phyloP scores from a whole-genome alignment of 192 early-diverging fungal species.

The Obelidium mucronatum region DNA sequence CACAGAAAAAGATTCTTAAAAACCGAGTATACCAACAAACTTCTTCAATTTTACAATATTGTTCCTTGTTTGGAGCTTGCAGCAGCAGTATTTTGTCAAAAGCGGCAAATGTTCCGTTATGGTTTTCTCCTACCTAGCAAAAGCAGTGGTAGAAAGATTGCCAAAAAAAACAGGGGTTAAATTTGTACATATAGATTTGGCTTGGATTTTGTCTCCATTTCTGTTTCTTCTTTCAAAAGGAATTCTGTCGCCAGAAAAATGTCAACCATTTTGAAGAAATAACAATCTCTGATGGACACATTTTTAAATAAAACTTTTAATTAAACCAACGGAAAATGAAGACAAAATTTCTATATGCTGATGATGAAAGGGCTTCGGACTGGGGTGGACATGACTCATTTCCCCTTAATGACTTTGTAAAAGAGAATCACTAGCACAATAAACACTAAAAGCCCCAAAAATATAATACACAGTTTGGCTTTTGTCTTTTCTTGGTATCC shows the following conservation, averaged over 20 bases:
- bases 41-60: background rate
- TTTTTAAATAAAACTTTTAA: no score
- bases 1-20: background rate
- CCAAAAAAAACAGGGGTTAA: background rate
- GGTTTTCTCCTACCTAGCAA: no score
- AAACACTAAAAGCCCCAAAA: conserved; percentile 78
- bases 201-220: background rate
- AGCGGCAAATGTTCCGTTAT: no score
- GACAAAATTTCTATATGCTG: no score
- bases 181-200: background rate
- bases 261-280: no score
- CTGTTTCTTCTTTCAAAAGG: background rate
- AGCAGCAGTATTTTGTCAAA: background rate
- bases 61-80: background rate
- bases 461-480: conserved; percentile 84
- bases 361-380: no score
- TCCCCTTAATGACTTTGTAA: conserved; percentile 37
- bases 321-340: no score
- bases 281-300: no score
- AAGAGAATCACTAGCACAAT: conserved; percentile 79
- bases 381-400: no score
- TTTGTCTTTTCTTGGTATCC: conserved; percentile 81
- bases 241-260: no score
- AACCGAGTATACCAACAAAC: background rate
- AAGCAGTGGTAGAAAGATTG: no score